Base-by-base conservation (phyloP, 1,284 basidiomycete species). In the Trichosporon faecale region DNA sequence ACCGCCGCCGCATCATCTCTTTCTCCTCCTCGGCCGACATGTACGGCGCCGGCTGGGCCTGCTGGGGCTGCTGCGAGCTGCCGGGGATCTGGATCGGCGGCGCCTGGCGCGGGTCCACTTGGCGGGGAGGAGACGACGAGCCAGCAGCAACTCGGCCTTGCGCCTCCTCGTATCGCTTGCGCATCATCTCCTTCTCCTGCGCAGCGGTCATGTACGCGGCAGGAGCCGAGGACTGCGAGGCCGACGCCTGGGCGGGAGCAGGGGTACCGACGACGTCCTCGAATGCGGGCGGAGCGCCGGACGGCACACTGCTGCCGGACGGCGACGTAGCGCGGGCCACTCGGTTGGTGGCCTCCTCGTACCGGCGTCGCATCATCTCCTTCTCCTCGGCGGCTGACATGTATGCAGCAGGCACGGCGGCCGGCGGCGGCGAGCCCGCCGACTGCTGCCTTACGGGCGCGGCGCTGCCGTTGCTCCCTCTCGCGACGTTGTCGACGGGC, bases 361-460 rank as follows among this genome's bases (percentile, higher is more conserved):
- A 80, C 25, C 79, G 72, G 33, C 55, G 40, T 12, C 75, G 69
- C 73, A 79, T 77, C 65, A 73, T 69, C 21, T 78, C 77, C 69
- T 81, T 81, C 69, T 81, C 79, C 49, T 78, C 72, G 23, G 71
- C 76, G 1, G 78, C 71, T 4, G 68, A 68, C 66, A 72, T 67
- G 68, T 67, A 72, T 4, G 57, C 23, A 35, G 27, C 68, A 46
- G 64, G 33, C 18, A 61, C 29, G 29, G 7, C 55, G 7, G 40
- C 40, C 21, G 27, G 27, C 14, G 27, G 37, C n/a, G 44, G 40
- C 40, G 40, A 44, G 40, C 18, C 40, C 18, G 40, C 49, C 3
- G 49, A 18, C 21, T 18, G 49, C 23, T 52, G 49, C 12, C 49
- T 21, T 14, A 52, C 49, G 21, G 49, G 49, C 21, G 23, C 21